These are phyloP conservation scores for Quercus tomentella DNA, from an alignment of 331 rosid genomes.

Conservation along the genomic window DNA sequence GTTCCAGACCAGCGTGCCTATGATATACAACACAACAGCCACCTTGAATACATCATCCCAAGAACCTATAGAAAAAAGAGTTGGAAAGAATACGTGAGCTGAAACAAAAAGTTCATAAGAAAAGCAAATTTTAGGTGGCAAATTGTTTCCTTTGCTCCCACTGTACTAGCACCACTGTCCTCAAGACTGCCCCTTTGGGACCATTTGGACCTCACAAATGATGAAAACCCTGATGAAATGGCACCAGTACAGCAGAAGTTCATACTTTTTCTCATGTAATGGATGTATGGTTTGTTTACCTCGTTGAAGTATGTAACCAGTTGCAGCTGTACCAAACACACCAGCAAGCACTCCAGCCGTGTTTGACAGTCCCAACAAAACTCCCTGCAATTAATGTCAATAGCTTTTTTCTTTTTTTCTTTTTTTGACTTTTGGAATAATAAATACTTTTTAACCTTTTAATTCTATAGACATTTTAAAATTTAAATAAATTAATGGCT, in stretches of 20 bases:
- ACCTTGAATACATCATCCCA: conserved; percentile 97
- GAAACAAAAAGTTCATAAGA: background rate
- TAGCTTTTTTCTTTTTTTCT: background rate
- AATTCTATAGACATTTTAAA: background rate
- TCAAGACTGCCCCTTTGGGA: background rate
- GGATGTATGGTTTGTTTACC: conserved; percentile 30
- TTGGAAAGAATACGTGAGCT: background rate
- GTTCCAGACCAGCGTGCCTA: conserved; percentile 92
- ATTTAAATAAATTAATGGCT: background rate
- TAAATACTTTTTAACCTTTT: background rate
- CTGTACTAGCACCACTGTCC: background rate
- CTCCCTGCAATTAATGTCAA: conserved; percentile 57
- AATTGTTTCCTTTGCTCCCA: background rate
- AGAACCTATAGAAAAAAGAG: conserved; percentile 55
- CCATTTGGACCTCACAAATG: background rate
- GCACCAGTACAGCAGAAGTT: background rate
- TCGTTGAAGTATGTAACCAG: conserved; percentile 91
- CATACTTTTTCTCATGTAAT: background rate
- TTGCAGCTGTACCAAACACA: conserved; percentile 94
- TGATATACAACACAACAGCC: conserved; percentile 70
- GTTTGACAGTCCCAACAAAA: conserved; percentile 80
- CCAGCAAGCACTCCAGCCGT: conserved; percentile 98
- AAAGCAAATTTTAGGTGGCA: background rate
- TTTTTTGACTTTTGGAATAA: background rate
- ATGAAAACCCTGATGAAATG: background rate